A percentile compares a stretch with the other conserved stretches of the same genome.
Conservation (phyloP, 1,284 basidiomycete species). For the Prillingera fragicola region DNA sequence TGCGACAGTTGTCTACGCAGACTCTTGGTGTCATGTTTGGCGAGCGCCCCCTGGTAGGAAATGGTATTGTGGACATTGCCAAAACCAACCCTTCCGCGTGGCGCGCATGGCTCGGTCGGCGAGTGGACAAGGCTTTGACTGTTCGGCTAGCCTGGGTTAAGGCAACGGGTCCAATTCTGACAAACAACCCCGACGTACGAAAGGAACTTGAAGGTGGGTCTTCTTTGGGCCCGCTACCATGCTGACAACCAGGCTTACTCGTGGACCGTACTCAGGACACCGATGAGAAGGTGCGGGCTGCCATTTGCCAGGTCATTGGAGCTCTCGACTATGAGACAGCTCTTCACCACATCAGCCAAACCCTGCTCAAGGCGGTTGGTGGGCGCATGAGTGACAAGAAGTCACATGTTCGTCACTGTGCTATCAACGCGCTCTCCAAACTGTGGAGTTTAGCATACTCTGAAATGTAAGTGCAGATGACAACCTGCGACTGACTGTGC, state of each 20-base stretch:
- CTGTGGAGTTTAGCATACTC: constrained; percentile 77
- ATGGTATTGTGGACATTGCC: constrained; percentile 58
- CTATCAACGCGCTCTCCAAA: constrained; percentile 69
- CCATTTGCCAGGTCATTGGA: constrained; percentile 74
- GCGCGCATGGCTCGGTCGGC: constrained; percentile 74
- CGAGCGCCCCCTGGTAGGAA: constrained; percentile 56
- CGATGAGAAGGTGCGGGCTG: constrained; percentile 84
- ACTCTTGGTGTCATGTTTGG: constrained; percentile 87
- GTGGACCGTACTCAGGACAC: constrained; percentile 70
- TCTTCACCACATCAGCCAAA: constrained; percentile 68
- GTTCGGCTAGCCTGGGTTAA: constrained; percentile 80
- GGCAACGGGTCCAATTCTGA: constrained; percentile 59
- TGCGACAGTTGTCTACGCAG: constrained; percentile 73
- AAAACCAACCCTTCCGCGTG: constrained; percentile 78
- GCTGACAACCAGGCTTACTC: constrained; percentile 55
- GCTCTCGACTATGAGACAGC: constrained; percentile 86
- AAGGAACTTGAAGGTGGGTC: constrained; percentile 64
- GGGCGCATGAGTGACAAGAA: constrained; percentile 80
- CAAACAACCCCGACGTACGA: constrained; percentile 62
- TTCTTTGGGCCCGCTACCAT: neutral
- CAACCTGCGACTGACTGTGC: constrained; percentile 1
- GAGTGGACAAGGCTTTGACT: constrained; percentile 65
- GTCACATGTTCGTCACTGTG: constrained; percentile 72
- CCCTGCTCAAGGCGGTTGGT: constrained; percentile 61
- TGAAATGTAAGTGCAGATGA: constrained; percentile 67